phyloP scores from a whole-genome alignment of 73 alveolate genomes.

The Blepharisma stoltei region DNA sequence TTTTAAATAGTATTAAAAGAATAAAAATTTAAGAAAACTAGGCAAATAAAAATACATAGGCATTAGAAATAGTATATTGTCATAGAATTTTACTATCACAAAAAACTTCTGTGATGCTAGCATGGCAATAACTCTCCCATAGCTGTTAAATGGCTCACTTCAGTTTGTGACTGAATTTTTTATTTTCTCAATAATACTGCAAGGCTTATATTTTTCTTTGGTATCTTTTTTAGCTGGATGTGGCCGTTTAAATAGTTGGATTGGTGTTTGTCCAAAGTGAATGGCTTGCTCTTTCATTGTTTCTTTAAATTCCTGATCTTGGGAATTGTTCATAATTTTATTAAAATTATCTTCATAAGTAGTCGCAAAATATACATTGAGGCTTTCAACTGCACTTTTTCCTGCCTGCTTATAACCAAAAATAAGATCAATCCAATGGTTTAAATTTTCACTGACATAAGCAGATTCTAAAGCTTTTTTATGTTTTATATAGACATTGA shows the following conservation, averaged over 20 bases:
- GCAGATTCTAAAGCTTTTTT: constrained; percentile 69
- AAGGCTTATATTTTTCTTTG: neutral
- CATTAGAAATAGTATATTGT: too few relatives aligned
- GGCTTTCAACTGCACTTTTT: constrained; percentile 60
- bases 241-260: neutral
- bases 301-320: neutral
- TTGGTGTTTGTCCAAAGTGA: constrained; percentile 9
- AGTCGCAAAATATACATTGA: constrained; percentile 61
- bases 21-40: too few relatives aligned
- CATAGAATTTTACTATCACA: too few relatives aligned
- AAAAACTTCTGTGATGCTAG: too few relatives aligned
- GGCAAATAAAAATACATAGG: too few relatives aligned
- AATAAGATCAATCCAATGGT: constrained; percentile 85
- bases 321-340: neutral
- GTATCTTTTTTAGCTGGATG: neutral
- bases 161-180: too few relatives aligned
- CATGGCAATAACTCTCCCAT: neutral
- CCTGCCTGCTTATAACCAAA: constrained; percentile 84
- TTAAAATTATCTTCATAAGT: constrained; percentile 59
- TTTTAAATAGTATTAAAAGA: too few relatives aligned
- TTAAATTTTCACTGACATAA: constrained; percentile 61
- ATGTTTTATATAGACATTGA: too few relatives aligned
- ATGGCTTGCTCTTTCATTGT: neutral
- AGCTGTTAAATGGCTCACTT: neutral
- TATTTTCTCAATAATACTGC: too few relatives aligned